A percentile compares a stretch with the other conserved stretches of the same genome.
Evolutionary conservation across 2,329 filamentous ascomycete genomes (phyloP).

Genomic region (Biscogniauxia mediterranea): DNA sequence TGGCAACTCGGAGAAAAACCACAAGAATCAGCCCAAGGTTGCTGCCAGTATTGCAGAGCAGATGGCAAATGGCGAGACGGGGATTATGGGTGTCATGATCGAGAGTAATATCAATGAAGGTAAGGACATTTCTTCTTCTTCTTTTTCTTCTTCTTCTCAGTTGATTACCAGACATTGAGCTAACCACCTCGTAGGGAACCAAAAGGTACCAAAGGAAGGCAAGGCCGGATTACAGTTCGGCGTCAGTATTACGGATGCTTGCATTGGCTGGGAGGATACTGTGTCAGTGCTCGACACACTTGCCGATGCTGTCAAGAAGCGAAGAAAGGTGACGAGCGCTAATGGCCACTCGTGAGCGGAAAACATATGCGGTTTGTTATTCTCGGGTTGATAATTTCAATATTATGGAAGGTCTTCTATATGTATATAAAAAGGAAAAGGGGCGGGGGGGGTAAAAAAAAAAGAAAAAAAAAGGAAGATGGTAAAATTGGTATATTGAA

Average conservation of each 20-base stretch:
- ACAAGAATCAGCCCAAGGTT: conserved; percentile 96
- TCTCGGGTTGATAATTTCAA: neutral
- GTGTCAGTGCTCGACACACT: conserved; percentile 73
- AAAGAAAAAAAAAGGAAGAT: too few species aligned
- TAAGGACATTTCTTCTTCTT: conserved; percentile 38
- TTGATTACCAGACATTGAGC: conserved; percentile 24
- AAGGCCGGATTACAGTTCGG: conserved; percentile 85
- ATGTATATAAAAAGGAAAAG: neutral
- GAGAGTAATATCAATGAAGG: conserved; percentile 96
- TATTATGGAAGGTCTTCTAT: neutral
- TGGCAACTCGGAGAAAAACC: conserved; percentile 92
- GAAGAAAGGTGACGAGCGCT: conserved; percentile 49
- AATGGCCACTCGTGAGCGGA: conserved; percentile 26
- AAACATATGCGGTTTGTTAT: neutral
- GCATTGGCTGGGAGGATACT: conserved; percentile 92
- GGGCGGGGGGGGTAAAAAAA: neutral
- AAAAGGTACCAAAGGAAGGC: conserved; percentile 88
- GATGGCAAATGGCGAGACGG: conserved; percentile 77
- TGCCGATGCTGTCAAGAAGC: conserved; percentile 74
- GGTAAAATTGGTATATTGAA: too few species aligned
- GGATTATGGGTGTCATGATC: conserved; percentile 98
- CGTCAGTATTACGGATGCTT: conserved; percentile 95
- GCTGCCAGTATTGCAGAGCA: conserved; percentile 79
- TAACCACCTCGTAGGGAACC: conserved; percentile 57
- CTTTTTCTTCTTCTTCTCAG: conserved; percentile 9